These are phyloP conservation scores for Cercospora sesami DNA, from an alignment of 2,329 filamentous ascomycete genomes.

Conservation along the genomic window DNA sequence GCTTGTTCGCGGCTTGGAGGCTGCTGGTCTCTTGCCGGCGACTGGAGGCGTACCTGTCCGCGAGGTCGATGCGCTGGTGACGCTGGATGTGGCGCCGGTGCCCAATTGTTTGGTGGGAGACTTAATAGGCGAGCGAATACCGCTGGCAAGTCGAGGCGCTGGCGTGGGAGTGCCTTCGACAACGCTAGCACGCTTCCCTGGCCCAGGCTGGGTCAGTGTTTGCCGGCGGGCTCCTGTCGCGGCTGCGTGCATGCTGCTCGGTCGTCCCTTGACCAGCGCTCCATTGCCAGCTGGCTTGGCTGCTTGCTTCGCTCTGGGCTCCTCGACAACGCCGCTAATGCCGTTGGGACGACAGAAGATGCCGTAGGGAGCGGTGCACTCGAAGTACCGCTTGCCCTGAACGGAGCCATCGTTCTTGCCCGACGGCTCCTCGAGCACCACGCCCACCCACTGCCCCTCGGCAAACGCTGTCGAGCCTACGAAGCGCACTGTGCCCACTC, in stretches of 20 bases:
- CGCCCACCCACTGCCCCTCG: conserved; percentile 80
- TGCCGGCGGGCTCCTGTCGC: conserved; percentile 35
- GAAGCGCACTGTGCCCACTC: conserved; percentile 75
- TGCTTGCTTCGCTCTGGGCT: conserved; percentile 28
- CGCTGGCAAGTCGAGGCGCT: conserved; percentile 57
- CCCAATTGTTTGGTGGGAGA: conserved; percentile 74
- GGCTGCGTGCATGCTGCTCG: conserved; percentile 41
- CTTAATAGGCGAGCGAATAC: conserved; percentile 69
- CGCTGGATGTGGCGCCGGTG: conserved; percentile 53
- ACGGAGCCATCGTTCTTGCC: conserved; percentile 96
- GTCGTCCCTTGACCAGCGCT: conserved; percentile 43
- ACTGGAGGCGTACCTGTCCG: conserved; percentile 66
- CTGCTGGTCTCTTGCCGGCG: conserved; percentile 31
- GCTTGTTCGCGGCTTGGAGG: conserved; percentile 58
- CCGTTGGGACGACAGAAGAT: conserved; percentile 83
- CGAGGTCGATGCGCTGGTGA: conserved; percentile 58
- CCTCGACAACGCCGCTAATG: conserved; percentile 54
- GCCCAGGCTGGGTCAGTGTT: conserved; percentile 25
- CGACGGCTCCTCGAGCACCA: conserved; percentile 76
- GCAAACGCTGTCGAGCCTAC: conserved; percentile 78
- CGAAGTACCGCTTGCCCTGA: conserved; percentile 83
- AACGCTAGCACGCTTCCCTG: conserved; percentile 34
- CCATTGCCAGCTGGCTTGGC: conserved; percentile 33
- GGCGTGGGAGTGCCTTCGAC: conserved; percentile 74
- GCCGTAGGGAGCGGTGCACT: conserved; percentile 68